These are phyloP conservation scores for Allium sativum DNA, from an alignment of 106 monocot genomes.

Conservation along the genomic window DNA sequence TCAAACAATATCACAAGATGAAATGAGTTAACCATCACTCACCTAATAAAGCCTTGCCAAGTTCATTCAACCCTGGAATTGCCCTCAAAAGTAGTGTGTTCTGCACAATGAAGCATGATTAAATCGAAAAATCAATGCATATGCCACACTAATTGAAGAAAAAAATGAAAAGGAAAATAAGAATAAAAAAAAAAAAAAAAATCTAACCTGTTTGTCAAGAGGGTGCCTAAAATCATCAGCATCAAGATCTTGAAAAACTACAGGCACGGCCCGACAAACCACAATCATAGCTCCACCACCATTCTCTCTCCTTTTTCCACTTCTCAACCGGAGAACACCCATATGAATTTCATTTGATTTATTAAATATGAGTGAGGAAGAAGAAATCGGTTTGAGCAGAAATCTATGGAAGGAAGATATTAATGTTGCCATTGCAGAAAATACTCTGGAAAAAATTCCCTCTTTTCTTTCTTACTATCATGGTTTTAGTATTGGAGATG, in stretches of 20 bases:
- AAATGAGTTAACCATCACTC: constrained; percentile 1
- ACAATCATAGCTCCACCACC: neutral
- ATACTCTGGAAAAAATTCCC: too few relatives aligned
- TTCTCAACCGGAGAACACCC: constrained; percentile 5
- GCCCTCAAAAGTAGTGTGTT: constrained; percentile 76
- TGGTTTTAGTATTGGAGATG: neutral
- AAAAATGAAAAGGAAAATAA: neutral
- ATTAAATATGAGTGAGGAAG: neutral
- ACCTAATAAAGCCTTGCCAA: constrained; percentile 87
- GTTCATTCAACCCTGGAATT: constrained; percentile 75
- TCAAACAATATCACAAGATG: neutral
- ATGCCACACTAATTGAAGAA: neutral
- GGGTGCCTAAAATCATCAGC: constrained; percentile 97
- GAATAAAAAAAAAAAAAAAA: neutral
- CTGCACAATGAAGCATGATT: constrained; percentile 20
- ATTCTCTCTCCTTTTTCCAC: neutral
- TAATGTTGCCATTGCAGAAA: constrained; percentile 11
- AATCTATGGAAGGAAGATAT: neutral
- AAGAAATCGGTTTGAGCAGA: constrained; percentile 4
- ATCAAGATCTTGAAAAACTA: constrained; percentile 57
- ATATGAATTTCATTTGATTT: neutral
- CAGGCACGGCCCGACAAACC: constrained; percentile 19
- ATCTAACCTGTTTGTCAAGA: constrained; percentile 73
- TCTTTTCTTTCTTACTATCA: too few relatives aligned
- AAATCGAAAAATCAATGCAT: neutral